Evolutionary conservation across 2,329 filamentous ascomycete species (phyloP).

Genomic region (Aspergillus ibericus): DNA sequence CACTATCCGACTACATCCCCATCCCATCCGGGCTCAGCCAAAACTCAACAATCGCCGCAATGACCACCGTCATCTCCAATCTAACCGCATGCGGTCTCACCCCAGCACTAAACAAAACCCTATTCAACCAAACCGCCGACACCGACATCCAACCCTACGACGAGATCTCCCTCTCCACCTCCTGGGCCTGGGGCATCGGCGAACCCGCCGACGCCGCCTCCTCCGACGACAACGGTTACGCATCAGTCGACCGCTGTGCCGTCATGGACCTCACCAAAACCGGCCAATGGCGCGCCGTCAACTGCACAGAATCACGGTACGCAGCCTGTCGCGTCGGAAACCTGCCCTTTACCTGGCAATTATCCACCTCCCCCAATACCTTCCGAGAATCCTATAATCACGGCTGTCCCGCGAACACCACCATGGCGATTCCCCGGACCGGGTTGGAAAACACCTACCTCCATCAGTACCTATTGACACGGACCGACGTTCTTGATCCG

Average conservation of each 20-base stretch:
- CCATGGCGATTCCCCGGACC: slow-evolving; percentile 60
- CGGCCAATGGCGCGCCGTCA: slow-evolving; percentile 59
- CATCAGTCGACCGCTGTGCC: slow-evolving; percentile 55
- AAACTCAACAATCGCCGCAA: slow-evolving; percentile 26
- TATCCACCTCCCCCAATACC: slow-evolving; percentile 46
- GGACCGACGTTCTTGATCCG: slow-evolving; percentile 27
- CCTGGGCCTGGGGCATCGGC: slow-evolving; percentile 62
- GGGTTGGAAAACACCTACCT: slow-evolving; percentile 65
- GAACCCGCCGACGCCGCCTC: slow-evolving; percentile 54
- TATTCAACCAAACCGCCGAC: slow-evolving; percentile 54
- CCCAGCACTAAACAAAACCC: slow-evolving; percentile 57
- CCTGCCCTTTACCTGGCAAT: slow-evolving; percentile 59
- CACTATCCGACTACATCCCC: slow-evolving; percentile 34
- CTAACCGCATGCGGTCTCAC: slow-evolving; percentile 61
- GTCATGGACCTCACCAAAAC: slow-evolving; percentile 49
- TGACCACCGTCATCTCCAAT: slow-evolving; percentile 39
- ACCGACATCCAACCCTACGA: slow-evolving; percentile 49
- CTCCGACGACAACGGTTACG: slow-evolving; percentile 23
- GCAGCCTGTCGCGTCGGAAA: slow-evolving; percentile 57
- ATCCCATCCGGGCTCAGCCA: slow-evolving; percentile 27
- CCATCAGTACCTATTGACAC: slow-evolving; percentile 41
- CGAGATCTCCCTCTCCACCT: slow-evolving; percentile 50
- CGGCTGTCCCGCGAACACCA: slow-evolving; percentile 51
- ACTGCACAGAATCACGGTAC: slow-evolving; percentile 54
- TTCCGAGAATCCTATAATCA: slow-evolving; percentile 47